Conservation (phyloP, 352 stramenopile genomes). For the Detonula confervacea region DNA sequence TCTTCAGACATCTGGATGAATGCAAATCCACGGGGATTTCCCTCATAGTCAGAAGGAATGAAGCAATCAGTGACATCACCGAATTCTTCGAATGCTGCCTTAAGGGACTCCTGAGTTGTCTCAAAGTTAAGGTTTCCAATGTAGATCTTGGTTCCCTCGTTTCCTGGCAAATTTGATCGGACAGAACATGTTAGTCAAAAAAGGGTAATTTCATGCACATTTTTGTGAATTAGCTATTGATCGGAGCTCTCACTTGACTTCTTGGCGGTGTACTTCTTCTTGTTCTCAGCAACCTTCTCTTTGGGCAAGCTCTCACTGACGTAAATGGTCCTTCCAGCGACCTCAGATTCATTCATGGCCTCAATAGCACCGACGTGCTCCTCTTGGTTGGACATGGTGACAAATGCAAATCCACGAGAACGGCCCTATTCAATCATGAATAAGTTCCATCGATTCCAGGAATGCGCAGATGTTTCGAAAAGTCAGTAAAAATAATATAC, state of each 20-base stretch:
- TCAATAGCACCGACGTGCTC: conserved; percentile 68
- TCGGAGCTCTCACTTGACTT: conserved; percentile 30
- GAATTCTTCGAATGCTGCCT: conserved; percentile 65
- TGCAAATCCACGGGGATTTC: conserved; percentile 74
- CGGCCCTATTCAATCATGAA: conserved; percentile 10
- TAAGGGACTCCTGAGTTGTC: conserved; percentile 58
- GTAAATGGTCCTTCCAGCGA: conserved; percentile 73
- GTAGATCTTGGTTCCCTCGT: conserved; percentile 74
- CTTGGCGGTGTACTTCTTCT: conserved; percentile 47
- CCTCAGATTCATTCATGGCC: conserved; percentile 58
- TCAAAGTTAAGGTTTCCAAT: conserved; percentile 85
- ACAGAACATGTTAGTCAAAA: no score
- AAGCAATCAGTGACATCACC: conserved; percentile 79
- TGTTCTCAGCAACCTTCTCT: conserved; percentile 45
- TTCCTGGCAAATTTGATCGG: conserved; percentile 10
- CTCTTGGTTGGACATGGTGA: conserved; percentile 72
- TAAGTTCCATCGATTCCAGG: not conserved
- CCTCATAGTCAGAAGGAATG: conserved; percentile 73
- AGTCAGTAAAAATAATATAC: no score
- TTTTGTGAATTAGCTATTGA: not conserved
- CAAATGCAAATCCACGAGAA: conserved; percentile 82
- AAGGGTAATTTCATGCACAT: no score
- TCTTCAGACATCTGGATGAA: conserved; percentile 78
- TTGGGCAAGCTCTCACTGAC: conserved; percentile 73
- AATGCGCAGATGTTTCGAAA: no score